Percentiles rank a stretch among this genome's conserved stretches.
These are phyloP conservation scores for Podospora anserina DNA, from an alignment of 495 filamentous ascomycete genomes.

Conservation along the genomic window DNA sequence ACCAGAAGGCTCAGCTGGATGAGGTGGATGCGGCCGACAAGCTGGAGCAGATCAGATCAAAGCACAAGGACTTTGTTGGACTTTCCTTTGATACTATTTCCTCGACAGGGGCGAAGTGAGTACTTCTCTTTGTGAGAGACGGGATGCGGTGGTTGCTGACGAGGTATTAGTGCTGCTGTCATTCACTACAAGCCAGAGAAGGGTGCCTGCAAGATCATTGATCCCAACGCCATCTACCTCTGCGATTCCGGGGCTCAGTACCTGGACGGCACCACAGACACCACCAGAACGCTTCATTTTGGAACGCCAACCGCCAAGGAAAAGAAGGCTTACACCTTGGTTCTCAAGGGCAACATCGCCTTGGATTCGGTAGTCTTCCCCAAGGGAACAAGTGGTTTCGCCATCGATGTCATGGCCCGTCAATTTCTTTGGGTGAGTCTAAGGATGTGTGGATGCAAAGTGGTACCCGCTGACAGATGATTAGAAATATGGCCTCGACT, in stretches of 20 bases:
- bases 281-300: slow-evolving; percentile 91
- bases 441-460: not conserved
- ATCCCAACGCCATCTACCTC: slow-evolving; percentile 84
- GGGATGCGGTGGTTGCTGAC: slow-evolving; percentile 7
- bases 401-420: slow-evolving; percentile 82
- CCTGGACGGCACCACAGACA: slow-evolving; percentile 93
- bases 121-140: not conserved
- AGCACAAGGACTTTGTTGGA: slow-evolving; percentile 80
- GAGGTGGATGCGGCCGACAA: slow-evolving; percentile 91
- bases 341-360: slow-evolving; percentile 93
- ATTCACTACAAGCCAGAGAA: slow-evolving; percentile 96
- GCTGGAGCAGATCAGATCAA: slow-evolving; percentile 75
- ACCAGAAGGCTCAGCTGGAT: slow-evolving; percentile 70
- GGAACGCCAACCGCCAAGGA: slow-evolving; percentile 81
- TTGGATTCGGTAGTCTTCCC: slow-evolving; percentile 87
- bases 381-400: slow-evolving; percentile 91
- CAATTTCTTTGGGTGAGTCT: slow-evolving; percentile 79
- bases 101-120: slow-evolving; percentile 80
- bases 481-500: slow-evolving; percentile 80
- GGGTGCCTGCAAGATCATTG: slow-evolving; percentile 77
- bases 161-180: slow-evolving; percentile 62
- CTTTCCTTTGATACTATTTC: slow-evolving; percentile 96
- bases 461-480: not conserved
- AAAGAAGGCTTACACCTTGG: slow-evolving; percentile 88
- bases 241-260: slow-evolving; percentile 98